These are phyloP conservation scores for Eutrema heterophyllum DNA, from an alignment of 345 rosid species.

Conservation along the genomic window DNA sequence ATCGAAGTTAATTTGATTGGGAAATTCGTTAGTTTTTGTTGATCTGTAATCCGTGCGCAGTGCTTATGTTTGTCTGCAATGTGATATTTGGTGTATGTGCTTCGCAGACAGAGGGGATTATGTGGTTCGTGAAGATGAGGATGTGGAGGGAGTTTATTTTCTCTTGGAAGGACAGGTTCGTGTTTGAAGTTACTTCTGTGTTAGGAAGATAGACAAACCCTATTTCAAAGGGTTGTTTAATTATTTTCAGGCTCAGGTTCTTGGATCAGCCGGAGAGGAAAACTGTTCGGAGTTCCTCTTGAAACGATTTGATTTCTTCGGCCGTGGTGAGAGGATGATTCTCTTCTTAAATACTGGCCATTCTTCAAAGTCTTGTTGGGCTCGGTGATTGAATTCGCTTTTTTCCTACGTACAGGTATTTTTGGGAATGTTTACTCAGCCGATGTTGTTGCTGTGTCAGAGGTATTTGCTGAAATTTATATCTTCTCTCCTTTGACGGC, in stretches of 20 bases:
- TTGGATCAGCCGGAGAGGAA: slow-evolving; percentile 47
- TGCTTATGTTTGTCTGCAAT: neutral
- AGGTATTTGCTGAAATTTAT: slow-evolving; percentile 36
- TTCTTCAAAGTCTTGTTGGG: neutral
- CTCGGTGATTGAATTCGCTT: neutral
- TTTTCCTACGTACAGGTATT: slow-evolving; percentile 37
- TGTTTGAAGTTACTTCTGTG: neutral
- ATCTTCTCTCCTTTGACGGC: neutral
- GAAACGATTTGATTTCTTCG: slow-evolving; percentile 75
- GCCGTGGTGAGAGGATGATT: slow-evolving; percentile 50
- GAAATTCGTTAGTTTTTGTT: neutral
- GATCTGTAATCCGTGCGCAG: too few relatives aligned
- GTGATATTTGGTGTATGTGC: neutral
- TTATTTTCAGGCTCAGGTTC: slow-evolving; percentile 68
- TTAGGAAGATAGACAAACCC: neutral
- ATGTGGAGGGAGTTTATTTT: slow-evolving; percentile 70
- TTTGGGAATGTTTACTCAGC: slow-evolving; percentile 48
- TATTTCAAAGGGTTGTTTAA: neutral
- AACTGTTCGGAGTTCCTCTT: slow-evolving; percentile 52
- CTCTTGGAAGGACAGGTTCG: slow-evolving; percentile 82
- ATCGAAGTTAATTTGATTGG: neutral
- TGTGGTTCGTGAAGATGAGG: slow-evolving; percentile 58
- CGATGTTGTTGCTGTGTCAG: slow-evolving; percentile 66
- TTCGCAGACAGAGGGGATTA: slow-evolving; percentile 60
- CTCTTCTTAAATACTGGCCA: neutral